These are phyloP conservation scores for Stephanodiscus triporus DNA, from an alignment of 108 stramenopile genomes.

Conservation along the genomic window DNA sequence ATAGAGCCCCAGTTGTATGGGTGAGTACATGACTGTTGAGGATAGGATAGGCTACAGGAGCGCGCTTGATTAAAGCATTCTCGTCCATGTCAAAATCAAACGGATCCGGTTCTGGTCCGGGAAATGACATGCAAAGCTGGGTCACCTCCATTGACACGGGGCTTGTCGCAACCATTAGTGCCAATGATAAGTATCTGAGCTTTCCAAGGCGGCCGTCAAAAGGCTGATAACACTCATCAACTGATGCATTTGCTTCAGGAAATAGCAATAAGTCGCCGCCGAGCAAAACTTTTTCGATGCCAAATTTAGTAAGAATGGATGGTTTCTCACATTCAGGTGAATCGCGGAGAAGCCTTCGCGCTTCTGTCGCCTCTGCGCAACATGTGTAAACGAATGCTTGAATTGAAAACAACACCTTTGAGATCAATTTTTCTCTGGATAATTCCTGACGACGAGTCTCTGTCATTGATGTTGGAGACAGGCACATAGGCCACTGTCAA, in stretches of 20 bases:
- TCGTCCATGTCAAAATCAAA: constrained; percentile 30
- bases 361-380: constrained; percentile 75
- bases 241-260: constrained; percentile 51
- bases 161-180: constrained; percentile 79
- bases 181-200: constrained; percentile 73
- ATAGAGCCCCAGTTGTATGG: constrained; percentile 76
- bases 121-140: constrained; percentile 82
- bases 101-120: constrained; percentile 38
- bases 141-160: constrained; percentile 76
- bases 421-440: constrained; percentile 79
- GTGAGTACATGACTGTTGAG: constrained; percentile 79
- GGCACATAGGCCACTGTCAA: constrained; percentile 80
- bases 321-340: constrained; percentile 20
- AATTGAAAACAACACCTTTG: constrained; percentile 75
- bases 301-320: constrained; percentile 69
- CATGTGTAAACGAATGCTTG: constrained; percentile 82
- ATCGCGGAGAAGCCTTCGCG: constrained; percentile 44
- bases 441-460: constrained; percentile 77
- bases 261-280: constrained; percentile 64
- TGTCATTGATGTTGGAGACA: constrained; percentile 63
- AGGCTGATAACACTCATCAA: constrained; percentile 76
- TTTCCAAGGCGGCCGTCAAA: constrained; percentile 81
- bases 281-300: constrained; percentile 53
- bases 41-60: constrained; percentile 79
- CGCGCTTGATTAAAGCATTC: constrained; percentile 44